Evolutionary conservation across 306 rosid species (phyloP).

Genomic region (Cicer bijugum): DNA sequence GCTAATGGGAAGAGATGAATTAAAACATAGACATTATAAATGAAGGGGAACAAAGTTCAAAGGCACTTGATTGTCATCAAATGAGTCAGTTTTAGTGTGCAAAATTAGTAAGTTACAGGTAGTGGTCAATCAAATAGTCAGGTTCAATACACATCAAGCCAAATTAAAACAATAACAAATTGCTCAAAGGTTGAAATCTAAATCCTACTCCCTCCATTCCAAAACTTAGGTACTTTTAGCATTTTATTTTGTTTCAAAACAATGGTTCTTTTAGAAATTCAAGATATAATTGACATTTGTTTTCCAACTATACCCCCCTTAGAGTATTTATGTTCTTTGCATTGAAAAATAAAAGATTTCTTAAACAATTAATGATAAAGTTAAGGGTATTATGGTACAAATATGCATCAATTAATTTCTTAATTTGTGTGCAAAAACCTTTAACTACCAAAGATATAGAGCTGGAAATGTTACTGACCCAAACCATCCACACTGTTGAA

Average conservation of each 20-base stretch:
- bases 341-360: too few species aligned
- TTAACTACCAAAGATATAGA: background rate
- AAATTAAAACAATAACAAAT: conserved; percentile 23
- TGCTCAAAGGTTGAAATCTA: conserved; percentile 27
- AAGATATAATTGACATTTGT: too few species aligned
- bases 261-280: too few species aligned
- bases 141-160: conserved; percentile 30
- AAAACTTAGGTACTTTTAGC: too few species aligned
- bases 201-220: background rate
- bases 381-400: too few species aligned
- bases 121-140: conserved; percentile 18
- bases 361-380: too few species aligned
- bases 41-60: conserved; percentile 22
- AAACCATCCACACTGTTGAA: conserved; percentile 98
- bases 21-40: conserved; percentile 34
- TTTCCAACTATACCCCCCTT: too few species aligned
- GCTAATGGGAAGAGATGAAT: conserved; percentile 22
- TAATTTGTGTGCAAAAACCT: too few species aligned
- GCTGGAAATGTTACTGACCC: conserved; percentile 60
- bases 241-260: too few species aligned
- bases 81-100: background rate
- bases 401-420: too few species aligned
- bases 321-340: too few species aligned
- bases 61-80: conserved; percentile 30
- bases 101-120: background rate